phyloP scores from a whole-genome alignment of 257 asterid genomes.

The Eustoma russellianum region DNA sequence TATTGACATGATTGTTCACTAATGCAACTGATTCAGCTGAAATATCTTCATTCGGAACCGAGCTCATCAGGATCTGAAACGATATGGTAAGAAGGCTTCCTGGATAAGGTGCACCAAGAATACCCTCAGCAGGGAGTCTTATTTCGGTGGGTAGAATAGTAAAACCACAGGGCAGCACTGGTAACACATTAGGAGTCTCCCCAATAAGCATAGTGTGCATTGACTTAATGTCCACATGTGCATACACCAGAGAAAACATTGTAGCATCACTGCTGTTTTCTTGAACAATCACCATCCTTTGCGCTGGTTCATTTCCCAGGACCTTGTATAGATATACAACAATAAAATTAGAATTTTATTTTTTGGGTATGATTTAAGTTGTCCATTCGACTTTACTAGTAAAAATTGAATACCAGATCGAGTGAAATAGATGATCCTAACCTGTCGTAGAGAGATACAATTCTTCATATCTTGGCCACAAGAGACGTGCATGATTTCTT shows the following conservation, averaged over 20 bases:
- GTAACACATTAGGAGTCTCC: background rate
- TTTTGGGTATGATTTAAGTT: too few species aligned
- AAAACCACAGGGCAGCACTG: background rate
- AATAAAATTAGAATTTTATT: too few species aligned
- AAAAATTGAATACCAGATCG: too few species aligned
- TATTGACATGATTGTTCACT: too few species aligned
- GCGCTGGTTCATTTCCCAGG: too few species aligned
- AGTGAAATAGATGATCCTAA: background rate
- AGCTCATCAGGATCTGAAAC: too few species aligned
- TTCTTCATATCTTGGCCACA: constrained; percentile 4
- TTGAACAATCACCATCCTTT: constrained; percentile 7
- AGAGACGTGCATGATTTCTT: constrained; percentile 2
- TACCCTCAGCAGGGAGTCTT: background rate
- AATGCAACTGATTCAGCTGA: too few species aligned
- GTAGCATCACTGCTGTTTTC: constrained; percentile 6
- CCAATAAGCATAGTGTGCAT: background rate
- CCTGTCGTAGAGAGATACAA: constrained; percentile 3
- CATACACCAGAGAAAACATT: constrained; percentile 5
- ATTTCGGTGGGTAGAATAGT: constrained; percentile 1
- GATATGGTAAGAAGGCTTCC: too few species aligned
- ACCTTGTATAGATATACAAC: constrained; percentile 2
- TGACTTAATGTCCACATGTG: background rate
- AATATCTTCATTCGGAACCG: too few species aligned
- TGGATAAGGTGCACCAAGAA: too few species aligned
- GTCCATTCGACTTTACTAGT: too few species aligned